Base-by-base conservation (phyloP, 2,329 filamentous ascomycete genomes). In the Aspergillus fructus region DNA sequence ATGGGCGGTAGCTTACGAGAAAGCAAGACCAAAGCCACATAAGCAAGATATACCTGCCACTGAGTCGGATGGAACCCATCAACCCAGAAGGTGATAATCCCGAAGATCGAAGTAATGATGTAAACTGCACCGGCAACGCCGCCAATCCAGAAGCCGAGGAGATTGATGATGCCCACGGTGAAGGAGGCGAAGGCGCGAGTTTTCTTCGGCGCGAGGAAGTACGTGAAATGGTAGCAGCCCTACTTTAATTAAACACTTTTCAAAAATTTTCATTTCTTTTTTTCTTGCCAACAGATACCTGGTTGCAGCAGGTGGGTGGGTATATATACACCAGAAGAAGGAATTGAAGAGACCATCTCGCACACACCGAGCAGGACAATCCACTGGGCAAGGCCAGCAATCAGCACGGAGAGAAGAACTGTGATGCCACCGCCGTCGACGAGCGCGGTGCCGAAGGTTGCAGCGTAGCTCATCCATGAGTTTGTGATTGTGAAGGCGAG, bases 161-260 rank as follows among this genome's bases (percentile, higher is more conserved):
- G 52, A 27, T 60, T 68, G 49, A 68, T 62, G 42, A 60, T 60
- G 4, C 68, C 68, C 5, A 69, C 58, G 5, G 57, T 46, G 39
- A 65, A 70, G 11, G 68, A 67, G 9, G 63, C 62, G 43, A 70
- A 69, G 9, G 58, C 62, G 45, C 61, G 67, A 17, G 55, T 52
- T 9, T 48, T 42, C 8, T 56, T 53, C 1, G 67, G 68, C 0
- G 67, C 61, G 24, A 71, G 42, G 19, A 70, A 67, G 37, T 65
- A 71, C 9, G 62, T 64, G 49, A 68, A 70, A 54, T 71, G 68
- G 43, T 71, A 70, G 59, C 70, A 66, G 13, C 68, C 68, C 67
- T 68, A 37, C 13, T 37, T 37, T n/a, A 11, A 30, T 30, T 30
- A 30, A 30, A 30, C 27, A 30, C 27, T 30, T 30, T 30, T 30